These are phyloP conservation scores for Lachancea sp. DNA, from an alignment of 805 yeast genomes.

Conservation along the genomic window DNA sequence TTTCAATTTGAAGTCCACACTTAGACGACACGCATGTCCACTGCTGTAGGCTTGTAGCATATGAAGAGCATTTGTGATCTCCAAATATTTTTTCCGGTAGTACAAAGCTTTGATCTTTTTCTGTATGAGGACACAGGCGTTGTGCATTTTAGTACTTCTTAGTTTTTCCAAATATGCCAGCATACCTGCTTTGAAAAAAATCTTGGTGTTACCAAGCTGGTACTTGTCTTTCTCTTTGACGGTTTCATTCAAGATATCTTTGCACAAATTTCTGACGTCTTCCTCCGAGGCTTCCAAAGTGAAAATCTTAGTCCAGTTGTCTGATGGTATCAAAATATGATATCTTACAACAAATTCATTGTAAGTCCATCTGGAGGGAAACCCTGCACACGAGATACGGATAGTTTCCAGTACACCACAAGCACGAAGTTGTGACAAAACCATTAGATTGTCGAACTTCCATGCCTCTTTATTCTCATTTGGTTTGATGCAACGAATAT, in stretches of 20 bases:
- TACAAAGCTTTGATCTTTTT: slow-evolving; percentile 64
- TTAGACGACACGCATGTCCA: slow-evolving; percentile 54
- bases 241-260: slow-evolving; percentile 56
- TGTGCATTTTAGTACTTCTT: slow-evolving; percentile 69
- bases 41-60: slow-evolving; percentile 55
- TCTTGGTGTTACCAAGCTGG: slow-evolving; percentile 88
- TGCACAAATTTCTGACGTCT: slow-evolving; percentile 58
- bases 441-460: slow-evolving; percentile 95
- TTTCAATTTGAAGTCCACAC: slow-evolving; percentile 50
- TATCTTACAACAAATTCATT: slow-evolving; percentile 88
- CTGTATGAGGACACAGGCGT: slow-evolving; percentile 79
- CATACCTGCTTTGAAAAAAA: slow-evolving; percentile 95
- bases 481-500: slow-evolving; percentile 95
- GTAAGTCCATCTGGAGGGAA: slow-evolving; percentile 94
- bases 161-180: slow-evolving; percentile 83
- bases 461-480: slow-evolving; percentile 91
- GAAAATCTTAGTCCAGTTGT: slow-evolving; percentile 57
- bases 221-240: slow-evolving; percentile 64
- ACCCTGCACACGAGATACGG: slow-evolving; percentile 94
- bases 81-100: slow-evolving; percentile 56
- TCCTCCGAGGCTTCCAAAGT: slow-evolving; percentile 45
- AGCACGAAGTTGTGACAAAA: slow-evolving; percentile 88
- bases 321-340: slow-evolving; percentile 71
- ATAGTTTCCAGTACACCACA: slow-evolving; percentile 98
- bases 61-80: slow-evolving; percentile 47